phyloP scores from a whole-genome alignment of 768 basidiomycete genomes.

The Hygrocybe punicea region DNA sequence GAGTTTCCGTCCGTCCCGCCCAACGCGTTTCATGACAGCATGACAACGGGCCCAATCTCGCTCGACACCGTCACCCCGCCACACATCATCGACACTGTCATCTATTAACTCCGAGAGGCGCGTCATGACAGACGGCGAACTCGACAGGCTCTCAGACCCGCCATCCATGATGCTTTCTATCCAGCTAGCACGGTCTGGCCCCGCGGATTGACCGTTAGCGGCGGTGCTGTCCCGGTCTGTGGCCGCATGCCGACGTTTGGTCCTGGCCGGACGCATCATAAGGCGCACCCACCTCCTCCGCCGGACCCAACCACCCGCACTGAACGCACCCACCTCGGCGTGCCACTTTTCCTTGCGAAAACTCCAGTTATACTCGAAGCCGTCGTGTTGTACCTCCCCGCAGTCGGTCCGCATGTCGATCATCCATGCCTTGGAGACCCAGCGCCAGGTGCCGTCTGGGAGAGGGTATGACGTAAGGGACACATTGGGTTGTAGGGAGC shows the following conservation, averaged over 20 bases:
- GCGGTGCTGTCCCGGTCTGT: constrained; percentile 10
- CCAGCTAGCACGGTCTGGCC: neutral
- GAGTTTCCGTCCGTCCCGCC: constrained; percentile 67
- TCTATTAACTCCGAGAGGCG: neutral
- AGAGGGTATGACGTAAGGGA: constrained; percentile 64
- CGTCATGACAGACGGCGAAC: neutral
- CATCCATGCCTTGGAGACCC: constrained; percentile 82
- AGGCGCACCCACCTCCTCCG: constrained; percentile 79
- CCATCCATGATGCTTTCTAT: neutral
- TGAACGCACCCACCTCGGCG: constrained; percentile 53
- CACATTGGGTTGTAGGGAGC: constrained; percentile 51
- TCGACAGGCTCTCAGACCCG: neutral
- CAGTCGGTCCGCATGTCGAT: constrained; percentile 79
- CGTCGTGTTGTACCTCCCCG: constrained; percentile 75
- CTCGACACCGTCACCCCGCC: constrained; percentile 49
- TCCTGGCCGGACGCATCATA: constrained; percentile 66
- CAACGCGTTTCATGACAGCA: constrained; percentile 48
- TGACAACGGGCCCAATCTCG: constrained; percentile 62
- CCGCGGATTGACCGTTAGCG: neutral
- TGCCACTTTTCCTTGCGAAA: constrained; percentile 70
- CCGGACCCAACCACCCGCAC: constrained; percentile 71
- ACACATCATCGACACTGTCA: constrained; percentile 41
- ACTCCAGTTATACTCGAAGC: constrained; percentile 82
- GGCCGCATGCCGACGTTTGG: constrained; percentile 14
- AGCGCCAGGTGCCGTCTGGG: constrained; percentile 77